Evolutionary conservation across 2,329 filamentous ascomycete genomes (phyloP), one percentile per base, ranked within the genome.

Genomic region (Aureobasidium musti): DNA sequence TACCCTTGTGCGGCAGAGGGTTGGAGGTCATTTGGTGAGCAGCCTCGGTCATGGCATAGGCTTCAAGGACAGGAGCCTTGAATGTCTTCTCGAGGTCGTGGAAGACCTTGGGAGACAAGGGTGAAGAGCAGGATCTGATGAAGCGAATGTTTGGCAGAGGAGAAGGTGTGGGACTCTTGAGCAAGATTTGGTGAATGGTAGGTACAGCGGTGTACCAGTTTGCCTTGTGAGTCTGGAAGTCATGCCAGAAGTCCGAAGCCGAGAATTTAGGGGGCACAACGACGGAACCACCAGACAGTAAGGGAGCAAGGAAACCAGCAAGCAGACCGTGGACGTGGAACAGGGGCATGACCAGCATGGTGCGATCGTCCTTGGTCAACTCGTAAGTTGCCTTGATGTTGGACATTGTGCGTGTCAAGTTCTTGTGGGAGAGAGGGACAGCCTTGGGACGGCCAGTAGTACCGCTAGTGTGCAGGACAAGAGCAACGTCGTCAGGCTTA

Each of bases 141-240:
- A 96, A 96, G 71, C 92, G 87, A 73, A 96, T 95, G 19, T 83
- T 76, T 2, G 91, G 91, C 66, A 87, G 82, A 1, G 89, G 88
- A 65, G 76, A 84, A 5, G 91, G 92, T 3, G 85, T 77, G 7
- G 89, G 87, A 71, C 85, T 87, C 79, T 89, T 91, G 67, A 96
- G 86, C 4, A 96, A 83, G 73, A 96, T 94, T 75, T 95, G 91
- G 77, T 96, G 92, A 75, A 96, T 96, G 0, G 92, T 96, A 1
- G 92, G 92, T n/a, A 95, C 92, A 0, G 92, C 92, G 0, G 91
- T 95, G 79, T 95, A 96, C 92, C 92, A 96, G 76, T 91, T 96
- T 30, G 91, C 92, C 70, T 87, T 83, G 80, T 92, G 83, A 6
- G 83, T 81, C 71, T 83, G 83, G 73, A 95, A 95, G 76, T 95